phyloP scores from a whole-genome alignment of 1,139 yeast species.

The Yarrowia galli region DNA sequence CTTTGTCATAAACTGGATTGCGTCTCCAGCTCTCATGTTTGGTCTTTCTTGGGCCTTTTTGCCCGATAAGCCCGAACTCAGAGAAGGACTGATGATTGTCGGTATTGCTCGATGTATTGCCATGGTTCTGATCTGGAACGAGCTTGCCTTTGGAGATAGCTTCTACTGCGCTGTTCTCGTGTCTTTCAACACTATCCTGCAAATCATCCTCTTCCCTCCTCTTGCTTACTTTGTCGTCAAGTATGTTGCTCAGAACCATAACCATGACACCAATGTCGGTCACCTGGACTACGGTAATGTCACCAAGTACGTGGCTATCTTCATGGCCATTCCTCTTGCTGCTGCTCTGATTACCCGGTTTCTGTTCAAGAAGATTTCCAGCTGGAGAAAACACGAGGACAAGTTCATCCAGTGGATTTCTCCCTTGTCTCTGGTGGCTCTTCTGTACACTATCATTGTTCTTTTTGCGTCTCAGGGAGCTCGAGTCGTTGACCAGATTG shows the following conservation, averaged over 20 bases:
- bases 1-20: slow-evolving; percentile 61
- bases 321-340: slow-evolving; percentile 63
- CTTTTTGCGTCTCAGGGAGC: slow-evolving; percentile 64
- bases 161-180: slow-evolving; percentile 63
- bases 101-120: slow-evolving; percentile 70
- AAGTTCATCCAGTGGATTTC: slow-evolving; percentile 54
- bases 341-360: slow-evolving; percentile 58
- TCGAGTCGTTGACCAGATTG: slow-evolving; percentile 58
- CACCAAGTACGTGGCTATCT: slow-evolving; percentile 61
- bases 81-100: slow-evolving; percentile 64
- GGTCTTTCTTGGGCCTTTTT: slow-evolving; percentile 64
- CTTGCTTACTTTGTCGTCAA: slow-evolving; percentile 56
- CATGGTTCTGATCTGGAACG: slow-evolving; percentile 70
- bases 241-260: slow-evolving; percentile 41
- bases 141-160: slow-evolving; percentile 62
- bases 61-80: slow-evolving; percentile 58
- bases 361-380: slow-evolving; percentile 45
- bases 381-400: slow-evolving; percentile 47
- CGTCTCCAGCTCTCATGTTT: slow-evolving; percentile 64
- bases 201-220: slow-evolving; percentile 64
- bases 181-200: slow-evolving; percentile 60
- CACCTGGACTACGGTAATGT: slow-evolving; percentile 54
- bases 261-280: slow-evolving; percentile 39
- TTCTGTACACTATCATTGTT: slow-evolving; percentile 61
- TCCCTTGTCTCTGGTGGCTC: slow-evolving; percentile 62